Conservation (phyloP, 176 grass and related monocot species). For the Thinopyrum elongatum region DNA sequence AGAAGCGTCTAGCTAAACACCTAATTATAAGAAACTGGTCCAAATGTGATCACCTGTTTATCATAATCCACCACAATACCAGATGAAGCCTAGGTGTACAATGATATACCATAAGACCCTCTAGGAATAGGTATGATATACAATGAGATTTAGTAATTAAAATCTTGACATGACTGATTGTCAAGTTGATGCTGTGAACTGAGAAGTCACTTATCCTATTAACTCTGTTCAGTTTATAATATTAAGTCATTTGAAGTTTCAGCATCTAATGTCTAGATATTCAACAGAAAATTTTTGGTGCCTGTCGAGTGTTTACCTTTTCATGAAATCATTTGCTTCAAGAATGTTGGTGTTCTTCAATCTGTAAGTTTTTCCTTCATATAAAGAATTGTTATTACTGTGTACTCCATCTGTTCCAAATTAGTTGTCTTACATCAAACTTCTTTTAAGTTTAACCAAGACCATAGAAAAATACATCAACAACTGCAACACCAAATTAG, state of each 20-base stretch:
- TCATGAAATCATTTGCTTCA: slow-evolving; percentile 96
- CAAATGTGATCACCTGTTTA: not conserved
- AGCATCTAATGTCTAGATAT: slow-evolving; percentile 21
- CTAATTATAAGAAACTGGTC: not conserved
- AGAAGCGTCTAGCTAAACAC: not conserved
- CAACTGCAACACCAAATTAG: not conserved
- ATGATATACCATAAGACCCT: not conserved
- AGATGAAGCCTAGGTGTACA: not conserved
- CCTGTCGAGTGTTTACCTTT: slow-evolving; percentile 64
- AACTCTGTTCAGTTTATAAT: not conserved
- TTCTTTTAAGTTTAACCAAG: not conserved
- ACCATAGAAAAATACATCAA: not conserved
- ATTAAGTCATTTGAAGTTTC: not conserved
- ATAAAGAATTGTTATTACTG: not conserved
- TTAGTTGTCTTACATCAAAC: not conserved
- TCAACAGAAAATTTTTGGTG: slow-evolving; percentile 71
- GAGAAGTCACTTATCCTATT: not conserved
- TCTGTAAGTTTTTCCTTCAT: slow-evolving; percentile 57
- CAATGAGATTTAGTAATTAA: not conserved
- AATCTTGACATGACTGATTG: not conserved
- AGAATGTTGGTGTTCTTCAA: slow-evolving; percentile 69
- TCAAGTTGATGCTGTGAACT: not conserved
- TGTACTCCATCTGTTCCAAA: not conserved
- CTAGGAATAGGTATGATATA: slow-evolving; percentile 4
- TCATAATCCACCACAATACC: not conserved